Evolutionary conservation across 2,329 filamentous ascomycete species (phyloP), one percentile per base, ranked within the genome.

Genomic region (Colletotrichum sp.): DNA sequence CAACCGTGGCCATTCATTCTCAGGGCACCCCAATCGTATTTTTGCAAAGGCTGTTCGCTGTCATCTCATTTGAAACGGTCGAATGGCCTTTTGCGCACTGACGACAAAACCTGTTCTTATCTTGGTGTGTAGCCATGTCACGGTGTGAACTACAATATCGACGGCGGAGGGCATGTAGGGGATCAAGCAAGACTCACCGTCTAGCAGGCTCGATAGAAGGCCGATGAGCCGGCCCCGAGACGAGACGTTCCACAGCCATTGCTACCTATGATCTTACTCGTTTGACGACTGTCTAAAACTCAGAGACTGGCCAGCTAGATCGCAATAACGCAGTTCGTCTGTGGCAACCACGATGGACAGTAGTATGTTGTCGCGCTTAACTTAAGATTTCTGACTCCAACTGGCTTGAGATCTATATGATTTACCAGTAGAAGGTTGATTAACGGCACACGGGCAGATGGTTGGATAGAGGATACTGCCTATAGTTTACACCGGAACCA

Each of bases 201-300:
- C 10, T 48, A 48, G 18, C 9, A 22, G 7, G 43, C 10, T 48
- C 43, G 22, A 7, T 48, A 48, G 6, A 22, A 48, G 43, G 10
- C 4, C 9, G 2, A 22, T 22, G 43, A 48, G 43, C n/a, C 43
- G 6, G 18, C 43, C 10, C 9, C 3, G 43, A 8, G n/a, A 48
- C 3, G 43, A 8, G n/a, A 48, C n/a, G 1, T 22, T 48, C 1
- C 10, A 22, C 8, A n/a, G 39, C 39, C 2, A n/a, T n/a, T 5
- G 5, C 2, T 43, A 8, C 39, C 39, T n/a, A 4, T n/a, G 39
- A n/a, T 7, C 9, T 7, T n/a, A 48, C 18, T 1, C 2, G 0
- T 22, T 48, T 48, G 3, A 48, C 1, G 18, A 48, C 18, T n/a
- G 39, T 4, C 2, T 0, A n/a, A n/a, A 43, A 9, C 39, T 1